Evolutionary conservation across 2,329 filamentous ascomycete species (phyloP).

Genomic region (Canariomyces notabilis): DNA sequence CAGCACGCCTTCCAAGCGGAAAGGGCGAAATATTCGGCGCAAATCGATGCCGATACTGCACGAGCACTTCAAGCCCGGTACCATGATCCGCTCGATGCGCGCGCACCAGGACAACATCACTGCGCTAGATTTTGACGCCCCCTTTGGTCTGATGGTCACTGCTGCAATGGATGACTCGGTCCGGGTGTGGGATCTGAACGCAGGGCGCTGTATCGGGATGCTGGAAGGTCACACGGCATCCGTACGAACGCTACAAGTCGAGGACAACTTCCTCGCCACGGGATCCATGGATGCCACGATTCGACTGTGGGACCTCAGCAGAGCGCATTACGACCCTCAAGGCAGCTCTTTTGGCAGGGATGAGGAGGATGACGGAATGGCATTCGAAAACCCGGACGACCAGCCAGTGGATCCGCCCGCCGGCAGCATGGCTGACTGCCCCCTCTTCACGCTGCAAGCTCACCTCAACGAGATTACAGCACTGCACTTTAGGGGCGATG

Average conservation of each 20-base stretch:
- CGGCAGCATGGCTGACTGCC: constrained; percentile 83
- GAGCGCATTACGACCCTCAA: constrained; percentile 74
- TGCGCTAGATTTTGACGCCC: constrained; percentile 92
- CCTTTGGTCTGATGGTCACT: constrained; percentile 91
- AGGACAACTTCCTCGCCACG: constrained; percentile 92
- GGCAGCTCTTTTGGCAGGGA: constrained; percentile 56
- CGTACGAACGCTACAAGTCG: constrained; percentile 84
- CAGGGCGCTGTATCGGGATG: constrained; percentile 83
- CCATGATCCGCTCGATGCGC: constrained; percentile 79
- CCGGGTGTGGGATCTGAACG: constrained; percentile 92
- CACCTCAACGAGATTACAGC: constrained; percentile 95
- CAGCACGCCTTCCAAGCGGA: constrained; percentile 47
- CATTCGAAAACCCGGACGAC: constrained; percentile 67
- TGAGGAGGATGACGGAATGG: constrained; percentile 60
- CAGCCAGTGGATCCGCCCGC: constrained; percentile 63
- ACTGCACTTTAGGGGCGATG: constrained; percentile 82
- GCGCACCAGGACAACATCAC: constrained; percentile 87
- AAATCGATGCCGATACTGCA: constrained; percentile 93
- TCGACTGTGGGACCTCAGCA: constrained; percentile 88
- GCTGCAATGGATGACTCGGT: constrained; percentile 90
- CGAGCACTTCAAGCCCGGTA: constrained; percentile 89
- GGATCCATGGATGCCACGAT: constrained; percentile 94
- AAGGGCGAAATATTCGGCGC: constrained; percentile 55
- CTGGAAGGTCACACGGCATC: constrained; percentile 94
- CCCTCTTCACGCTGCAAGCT: constrained; percentile 79